A percentile compares a stretch with the other conserved stretches of the same genome.
Evolutionary conservation across 2,329 filamentous ascomycete genomes (phyloP).

Genomic region (Lachnellula subtilissima): DNA sequence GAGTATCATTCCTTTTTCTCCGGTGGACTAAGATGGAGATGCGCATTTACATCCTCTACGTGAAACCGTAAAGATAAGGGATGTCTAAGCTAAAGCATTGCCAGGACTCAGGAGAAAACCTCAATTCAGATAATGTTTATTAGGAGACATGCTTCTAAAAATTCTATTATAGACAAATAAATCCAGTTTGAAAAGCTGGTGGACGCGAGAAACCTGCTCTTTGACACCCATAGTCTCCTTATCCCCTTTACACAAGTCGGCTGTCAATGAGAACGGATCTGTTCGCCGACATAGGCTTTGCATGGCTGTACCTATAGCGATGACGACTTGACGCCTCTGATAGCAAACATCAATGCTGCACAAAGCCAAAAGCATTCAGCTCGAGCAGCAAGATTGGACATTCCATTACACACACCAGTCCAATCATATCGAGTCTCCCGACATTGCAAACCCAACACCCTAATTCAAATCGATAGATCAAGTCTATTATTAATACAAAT

Average conservation of each 20-base stretch:
- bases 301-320: not conserved
- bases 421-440: not conserved
- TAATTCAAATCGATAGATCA: not conserved
- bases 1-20: not conserved
- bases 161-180: no score
- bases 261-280: not conserved
- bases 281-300: not conserved
- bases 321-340: not conserved
- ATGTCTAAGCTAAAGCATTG: no score
- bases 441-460: not conserved
- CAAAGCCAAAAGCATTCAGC: not conserved
- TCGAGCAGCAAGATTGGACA: not conserved
- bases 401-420: no score
- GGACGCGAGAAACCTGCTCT: no score
- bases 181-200: no score
- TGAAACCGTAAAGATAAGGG: no score
- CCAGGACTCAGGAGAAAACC: no score
- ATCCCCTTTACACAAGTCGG: not conserved
- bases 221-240: no score
- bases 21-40: no score
- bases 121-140: no score
- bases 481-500: not conserved
- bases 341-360: not conserved
- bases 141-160: no score
- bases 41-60: no score